Percentiles rank a stretch among this genome's conserved stretches.
Conservation (phyloP, 805 yeast genomes). For the Hanseniaspora pseudoguilliermondii region DNA sequence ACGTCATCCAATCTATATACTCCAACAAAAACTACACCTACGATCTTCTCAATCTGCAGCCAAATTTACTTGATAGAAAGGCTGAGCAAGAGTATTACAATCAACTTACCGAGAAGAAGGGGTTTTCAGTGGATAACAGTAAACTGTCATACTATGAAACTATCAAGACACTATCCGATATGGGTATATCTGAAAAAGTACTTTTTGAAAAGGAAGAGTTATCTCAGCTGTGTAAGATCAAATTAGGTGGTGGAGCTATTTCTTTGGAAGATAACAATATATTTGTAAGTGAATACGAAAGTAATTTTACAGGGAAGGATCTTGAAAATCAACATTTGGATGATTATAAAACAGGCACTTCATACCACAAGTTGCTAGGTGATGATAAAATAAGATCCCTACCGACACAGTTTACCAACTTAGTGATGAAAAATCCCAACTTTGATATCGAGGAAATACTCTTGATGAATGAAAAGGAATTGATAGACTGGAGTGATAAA, state of each 20-base stretch:
- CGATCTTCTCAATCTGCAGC: constrained; percentile 6
- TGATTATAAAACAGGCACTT: not conserved
- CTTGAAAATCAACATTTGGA: not conserved
- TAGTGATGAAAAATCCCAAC: not conserved
- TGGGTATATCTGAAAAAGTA: constrained; percentile 6
- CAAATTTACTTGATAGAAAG: constrained; percentile 1
- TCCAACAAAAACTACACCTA: not conserved
- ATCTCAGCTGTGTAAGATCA: not conserved
- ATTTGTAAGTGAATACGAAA: not conserved
- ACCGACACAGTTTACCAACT: not conserved
- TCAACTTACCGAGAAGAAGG: not conserved
- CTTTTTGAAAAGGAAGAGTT: not conserved
- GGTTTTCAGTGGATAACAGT: not conserved
- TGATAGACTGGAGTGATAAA: not conserved
- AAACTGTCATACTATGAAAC: constrained; percentile 7
- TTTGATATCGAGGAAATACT: constrained; percentile 2
- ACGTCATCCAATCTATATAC: constrained; percentile 9
- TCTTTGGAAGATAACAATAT: not conserved
- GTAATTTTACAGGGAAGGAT: not conserved
- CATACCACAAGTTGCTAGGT: constrained; percentile 1
- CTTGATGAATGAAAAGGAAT: not conserved
- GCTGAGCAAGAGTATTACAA: not conserved
- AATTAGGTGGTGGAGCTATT: constrained; percentile 6
- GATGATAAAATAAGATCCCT: not conserved
- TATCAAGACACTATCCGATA: not conserved